Conservation (phyloP, 768 basidiomycete species). For the Suillus lakei region DNA sequence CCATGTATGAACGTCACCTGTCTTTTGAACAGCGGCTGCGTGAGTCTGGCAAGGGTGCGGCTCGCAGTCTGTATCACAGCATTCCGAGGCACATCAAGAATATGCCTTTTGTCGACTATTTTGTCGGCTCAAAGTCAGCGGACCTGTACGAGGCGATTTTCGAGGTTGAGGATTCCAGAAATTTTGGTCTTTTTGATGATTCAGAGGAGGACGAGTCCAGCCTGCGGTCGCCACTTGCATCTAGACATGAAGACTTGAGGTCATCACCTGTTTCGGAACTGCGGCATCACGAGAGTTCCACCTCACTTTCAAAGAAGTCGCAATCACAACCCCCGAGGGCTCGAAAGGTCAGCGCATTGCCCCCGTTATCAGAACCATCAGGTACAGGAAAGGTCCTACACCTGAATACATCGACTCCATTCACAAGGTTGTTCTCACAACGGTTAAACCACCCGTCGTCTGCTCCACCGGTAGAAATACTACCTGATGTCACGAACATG, state of each 20-base stretch:
- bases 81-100: slow-evolving; percentile 75
- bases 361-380: slow-evolving; percentile 33
- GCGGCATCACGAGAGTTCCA: slow-evolving; percentile 1
- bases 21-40: slow-evolving; percentile 53
- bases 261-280: slow-evolving; percentile 17
- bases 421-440: slow-evolving; percentile 32
- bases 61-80: slow-evolving; percentile 61
- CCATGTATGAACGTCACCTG: slow-evolving; percentile 78
- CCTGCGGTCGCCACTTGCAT: slow-evolving; percentile 13
- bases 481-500: slow-evolving; percentile 22
- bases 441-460: slow-evolving; percentile 1
- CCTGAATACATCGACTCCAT: slow-evolving; percentile 32
- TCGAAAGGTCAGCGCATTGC: slow-evolving; percentile 33
- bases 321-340: slow-evolving; percentile 16
- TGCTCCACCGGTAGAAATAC: slow-evolving; percentile 10
- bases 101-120: slow-evolving; percentile 74
- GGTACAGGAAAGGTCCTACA: slow-evolving; percentile 33
- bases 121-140: slow-evolving; percentile 71
- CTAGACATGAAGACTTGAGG: slow-evolving; percentile 16
- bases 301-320: slow-evolving; percentile 15
- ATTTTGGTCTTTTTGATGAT: slow-evolving; percentile 55
- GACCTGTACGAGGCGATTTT: slow-evolving; percentile 83
- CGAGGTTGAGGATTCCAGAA: slow-evolving; percentile 59
- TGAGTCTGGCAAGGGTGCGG: slow-evolving; percentile 55
- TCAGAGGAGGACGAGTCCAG: slow-evolving; percentile 46